Conservation (phyloP, 2,329 filamentous ascomycete species). For the Colletotrichum siamense region DNA sequence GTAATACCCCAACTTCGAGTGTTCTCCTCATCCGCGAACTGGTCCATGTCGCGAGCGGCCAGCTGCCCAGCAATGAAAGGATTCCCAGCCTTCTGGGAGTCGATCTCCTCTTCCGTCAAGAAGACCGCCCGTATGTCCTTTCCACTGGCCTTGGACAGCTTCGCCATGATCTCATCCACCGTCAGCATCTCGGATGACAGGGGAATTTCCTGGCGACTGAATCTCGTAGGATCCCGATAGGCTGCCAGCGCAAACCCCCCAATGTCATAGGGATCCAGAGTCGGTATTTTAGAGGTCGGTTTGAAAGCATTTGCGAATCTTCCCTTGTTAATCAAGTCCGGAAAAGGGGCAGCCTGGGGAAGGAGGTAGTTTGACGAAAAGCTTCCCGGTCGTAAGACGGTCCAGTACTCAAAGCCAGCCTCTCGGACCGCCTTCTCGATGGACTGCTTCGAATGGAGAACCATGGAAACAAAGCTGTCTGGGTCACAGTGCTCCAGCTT, state of each 20-base stretch:
- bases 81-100: constrained; percentile 36
- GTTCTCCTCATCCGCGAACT: constrained; percentile 40
- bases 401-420: constrained; percentile 47
- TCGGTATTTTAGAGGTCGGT: constrained; percentile 40
- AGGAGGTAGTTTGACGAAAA: constrained; percentile 58
- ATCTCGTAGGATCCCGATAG: constrained; percentile 45
- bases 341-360: constrained; percentile 45
- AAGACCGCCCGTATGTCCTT: constrained; percentile 40
- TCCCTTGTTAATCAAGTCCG: constrained; percentile 41
- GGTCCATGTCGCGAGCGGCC: constrained; percentile 35
- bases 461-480: constrained; percentile 28
- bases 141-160: constrained; percentile 38
- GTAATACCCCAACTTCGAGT: constrained; percentile 42
- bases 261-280: constrained; percentile 53
- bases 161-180: constrained; percentile 38
- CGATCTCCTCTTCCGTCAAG: constrained; percentile 46
- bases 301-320: constrained; percentile 41
- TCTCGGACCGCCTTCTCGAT: constrained; percentile 45
- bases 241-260: constrained; percentile 49
- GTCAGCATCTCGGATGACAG: constrained; percentile 46
- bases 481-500: constrained; percentile 30
- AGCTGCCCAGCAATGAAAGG: constrained; percentile 44
- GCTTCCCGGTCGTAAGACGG: constrained; percentile 53
- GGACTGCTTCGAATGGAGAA: constrained; percentile 43
- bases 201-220: constrained; percentile 42